Conservation (phyloP, 495 filamentous ascomycete species). For the Penicillium manginii region DNA sequence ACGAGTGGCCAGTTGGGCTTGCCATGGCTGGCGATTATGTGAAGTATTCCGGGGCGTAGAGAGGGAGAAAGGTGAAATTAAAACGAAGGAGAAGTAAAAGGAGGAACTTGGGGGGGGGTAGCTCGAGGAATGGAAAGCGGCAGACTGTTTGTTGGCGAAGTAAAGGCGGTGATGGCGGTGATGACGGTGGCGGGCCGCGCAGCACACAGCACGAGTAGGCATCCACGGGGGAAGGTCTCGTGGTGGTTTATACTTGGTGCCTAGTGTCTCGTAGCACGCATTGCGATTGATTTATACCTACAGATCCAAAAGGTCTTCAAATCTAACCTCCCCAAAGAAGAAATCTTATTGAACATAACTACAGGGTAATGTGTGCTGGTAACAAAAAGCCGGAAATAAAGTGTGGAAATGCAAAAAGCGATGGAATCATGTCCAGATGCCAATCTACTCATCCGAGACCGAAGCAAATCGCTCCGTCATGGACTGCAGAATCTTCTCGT, state of each 20-base stretch:
- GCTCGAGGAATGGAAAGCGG: constrained; percentile 20
- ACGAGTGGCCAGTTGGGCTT: constrained; percentile 53
- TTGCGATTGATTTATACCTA: no score
- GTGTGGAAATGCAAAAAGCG: constrained; percentile 21
- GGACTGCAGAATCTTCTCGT: constrained; percentile 84
- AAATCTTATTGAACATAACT: constrained; percentile 36
- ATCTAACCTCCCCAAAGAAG: constrained; percentile 2
- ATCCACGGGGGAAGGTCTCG: constrained; percentile 11
- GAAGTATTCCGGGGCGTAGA: constrained; percentile 20
- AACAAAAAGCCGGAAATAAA: constrained; percentile 28
- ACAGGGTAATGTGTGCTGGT: constrained; percentile 48
- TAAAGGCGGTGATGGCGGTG: constrained; percentile 41
- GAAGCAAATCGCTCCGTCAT: constrained; percentile 97
- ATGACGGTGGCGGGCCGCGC: constrained; percentile 29
- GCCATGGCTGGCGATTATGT: constrained; percentile 48
- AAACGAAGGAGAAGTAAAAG: constrained; percentile 11
- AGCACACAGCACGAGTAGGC: constrained; percentile 6
- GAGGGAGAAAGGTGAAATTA: constrained; percentile 9
- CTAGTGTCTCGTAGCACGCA: no score
- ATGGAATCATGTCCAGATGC: constrained; percentile 13
- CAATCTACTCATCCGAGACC: constrained; percentile 82
- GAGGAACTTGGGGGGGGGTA: constrained; percentile 9
- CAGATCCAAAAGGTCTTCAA: no score
- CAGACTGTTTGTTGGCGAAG: constrained; percentile 31
- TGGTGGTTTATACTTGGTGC: neutral